Percentiles rank a stretch among this genome's conserved stretches.
Conservation (phyloP, 257 asterid genomes). For the Voacanga thouarsii region DNA sequence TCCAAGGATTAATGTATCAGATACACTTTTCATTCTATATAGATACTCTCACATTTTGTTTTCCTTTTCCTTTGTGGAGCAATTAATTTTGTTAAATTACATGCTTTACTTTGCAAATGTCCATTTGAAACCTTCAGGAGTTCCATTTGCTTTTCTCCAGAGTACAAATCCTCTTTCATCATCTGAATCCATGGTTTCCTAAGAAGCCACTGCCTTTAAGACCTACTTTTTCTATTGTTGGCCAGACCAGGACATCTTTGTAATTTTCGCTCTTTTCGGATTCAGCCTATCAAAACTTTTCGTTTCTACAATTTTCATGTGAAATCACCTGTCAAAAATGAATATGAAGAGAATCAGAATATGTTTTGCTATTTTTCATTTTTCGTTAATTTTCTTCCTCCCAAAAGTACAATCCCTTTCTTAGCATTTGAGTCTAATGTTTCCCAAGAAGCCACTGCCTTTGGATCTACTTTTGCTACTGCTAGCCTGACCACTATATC, state of each 20-base stretch:
- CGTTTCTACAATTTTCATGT: neutral
- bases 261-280: no score
- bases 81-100: no score
- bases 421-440: neutral
- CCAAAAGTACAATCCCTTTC: conserved; percentile 9
- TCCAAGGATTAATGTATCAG: no score
- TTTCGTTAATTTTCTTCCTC: no score
- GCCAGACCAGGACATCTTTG: neutral
- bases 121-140: neutral
- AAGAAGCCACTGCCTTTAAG: neutral
- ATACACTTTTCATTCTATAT: no score
- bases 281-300: no score
- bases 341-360: no score
- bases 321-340: no score
- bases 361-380: no score
- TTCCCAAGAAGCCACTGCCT: neutral
- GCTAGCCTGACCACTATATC: neutral
- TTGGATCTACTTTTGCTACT: neutral
- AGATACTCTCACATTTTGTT: no score
- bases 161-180: conserved; percentile 9
- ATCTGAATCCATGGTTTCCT: neutral
- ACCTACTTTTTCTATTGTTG: neutral
- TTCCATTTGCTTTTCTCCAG: neutral
- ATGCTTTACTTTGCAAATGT: neutral
- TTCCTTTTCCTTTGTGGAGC: no score